Evolutionary conservation across 129 eudicot species (phyloP).

Genomic region (Pseudognaphalium luteoalbum): DNA sequence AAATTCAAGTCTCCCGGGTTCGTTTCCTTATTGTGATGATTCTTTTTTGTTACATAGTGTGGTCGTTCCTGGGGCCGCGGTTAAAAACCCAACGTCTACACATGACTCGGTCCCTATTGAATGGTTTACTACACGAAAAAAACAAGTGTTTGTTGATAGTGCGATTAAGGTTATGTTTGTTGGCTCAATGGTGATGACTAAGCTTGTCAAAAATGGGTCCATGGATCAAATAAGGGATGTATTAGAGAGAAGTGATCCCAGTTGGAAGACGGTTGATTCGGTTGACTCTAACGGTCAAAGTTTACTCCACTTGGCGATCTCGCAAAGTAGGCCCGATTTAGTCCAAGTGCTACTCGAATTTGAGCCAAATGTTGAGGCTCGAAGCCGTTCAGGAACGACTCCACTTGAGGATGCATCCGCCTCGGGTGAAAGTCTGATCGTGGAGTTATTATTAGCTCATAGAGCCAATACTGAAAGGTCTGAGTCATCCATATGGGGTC

Average conservation of each 20-base stretch:
- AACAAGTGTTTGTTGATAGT: conserved; percentile 78
- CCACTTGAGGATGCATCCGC: conserved; percentile 72
- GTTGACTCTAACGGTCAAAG: conserved; percentile 64
- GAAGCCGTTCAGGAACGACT: conserved; percentile 46
- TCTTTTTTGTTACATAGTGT: conserved; percentile 70
- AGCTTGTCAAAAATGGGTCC: conserved; percentile 51
- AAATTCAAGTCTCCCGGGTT: conserved; percentile 41
- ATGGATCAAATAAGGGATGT: conserved; percentile 69
- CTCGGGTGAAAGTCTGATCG: conserved; percentile 61
- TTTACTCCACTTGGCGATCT: conserved; percentile 66
- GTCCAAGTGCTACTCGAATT: conserved; percentile 74
- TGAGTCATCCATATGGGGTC: conserved; percentile 56
- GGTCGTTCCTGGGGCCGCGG: conserved; percentile 78
- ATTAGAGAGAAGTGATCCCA: conserved; percentile 57
- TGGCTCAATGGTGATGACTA: conserved; percentile 61
- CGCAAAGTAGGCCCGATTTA: conserved; percentile 59
- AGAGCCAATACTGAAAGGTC: conserved; percentile 51
- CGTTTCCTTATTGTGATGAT: conserved; percentile 61
- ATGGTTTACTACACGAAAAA: conserved; percentile 69
- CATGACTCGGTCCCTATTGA: conserved; percentile 61
- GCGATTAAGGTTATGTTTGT: conserved; percentile 71
- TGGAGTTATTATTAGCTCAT: conserved; percentile 65
- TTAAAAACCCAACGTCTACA: conserved; percentile 51
- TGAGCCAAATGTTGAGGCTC: conserved; percentile 56
- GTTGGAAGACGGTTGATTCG: conserved; percentile 61